These are phyloP conservation scores for Dactylellina sp. DNA, from an alignment of 2,329 filamentous ascomycete genomes.

Conservation along the genomic window DNA sequence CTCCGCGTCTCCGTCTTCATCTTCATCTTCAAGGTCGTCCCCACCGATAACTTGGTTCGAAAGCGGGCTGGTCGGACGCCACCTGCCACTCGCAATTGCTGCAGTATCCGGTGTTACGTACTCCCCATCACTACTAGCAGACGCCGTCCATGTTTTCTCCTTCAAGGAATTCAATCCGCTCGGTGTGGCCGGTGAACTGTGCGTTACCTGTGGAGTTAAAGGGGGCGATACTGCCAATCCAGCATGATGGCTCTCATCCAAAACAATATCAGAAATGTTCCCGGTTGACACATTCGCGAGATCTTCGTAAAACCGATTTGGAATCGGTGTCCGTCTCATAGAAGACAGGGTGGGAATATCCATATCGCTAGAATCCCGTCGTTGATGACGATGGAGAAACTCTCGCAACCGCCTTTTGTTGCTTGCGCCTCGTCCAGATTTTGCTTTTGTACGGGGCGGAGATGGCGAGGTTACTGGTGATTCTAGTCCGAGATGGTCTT, in stretches of 20 bases:
- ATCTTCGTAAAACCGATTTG: constrained; percentile 41
- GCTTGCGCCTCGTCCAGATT: constrained; percentile 18
- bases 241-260: constrained; percentile 24
- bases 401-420: constrained; percentile 36
- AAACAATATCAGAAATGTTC: constrained; percentile 28
- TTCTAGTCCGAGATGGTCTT: constrained; percentile 51
- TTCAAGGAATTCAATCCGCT: constrained; percentile 45
- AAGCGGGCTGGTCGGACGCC: constrained; percentile 50
- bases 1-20: constrained; percentile 38
- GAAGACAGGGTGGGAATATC: constrained; percentile 29
- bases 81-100: constrained; percentile 36
- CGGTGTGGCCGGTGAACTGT: constrained; percentile 58
- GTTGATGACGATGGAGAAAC: constrained; percentile 35
- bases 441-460: constrained; percentile 16
- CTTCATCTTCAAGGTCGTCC: constrained; percentile 18
- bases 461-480: constrained; percentile 56
- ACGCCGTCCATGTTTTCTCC: constrained; percentile 49
- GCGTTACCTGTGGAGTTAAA: constrained; percentile 37
- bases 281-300: constrained; percentile 12
- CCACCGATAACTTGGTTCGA: constrained; percentile 34
- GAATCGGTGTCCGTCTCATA: constrained; percentile 25
- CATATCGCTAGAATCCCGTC: constrained; percentile 51
- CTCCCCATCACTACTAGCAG: constrained; percentile 53
- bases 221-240: constrained; percentile 20
- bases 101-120: constrained; percentile 48